These are phyloP conservation scores for Melocanna baccifera DNA, from an alignment of 176 grass and related monocot species.

Conservation along the genomic window DNA sequence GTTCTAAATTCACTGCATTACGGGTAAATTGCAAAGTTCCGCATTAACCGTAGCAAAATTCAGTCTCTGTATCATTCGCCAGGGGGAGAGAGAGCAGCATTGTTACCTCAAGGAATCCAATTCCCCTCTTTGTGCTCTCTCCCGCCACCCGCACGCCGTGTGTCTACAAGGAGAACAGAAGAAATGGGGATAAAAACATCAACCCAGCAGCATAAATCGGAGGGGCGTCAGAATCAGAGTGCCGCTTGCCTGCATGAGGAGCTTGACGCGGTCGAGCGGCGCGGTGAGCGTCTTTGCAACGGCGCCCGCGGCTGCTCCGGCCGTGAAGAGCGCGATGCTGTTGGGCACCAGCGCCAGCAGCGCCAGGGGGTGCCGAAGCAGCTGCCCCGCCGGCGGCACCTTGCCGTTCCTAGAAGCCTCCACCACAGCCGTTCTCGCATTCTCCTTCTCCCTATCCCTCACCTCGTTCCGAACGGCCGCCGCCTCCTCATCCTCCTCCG, in stretches of 20 bases:
- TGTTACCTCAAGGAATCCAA: conserved; percentile 73
- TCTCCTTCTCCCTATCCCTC: background rate
- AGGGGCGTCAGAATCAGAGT: too few species aligned
- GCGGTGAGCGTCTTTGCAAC: conserved; percentile 82
- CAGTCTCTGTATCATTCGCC: too few species aligned
- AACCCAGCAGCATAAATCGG: background rate
- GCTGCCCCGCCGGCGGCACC: conserved; percentile 52
- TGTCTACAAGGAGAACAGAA: conserved; percentile 38
- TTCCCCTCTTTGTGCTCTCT: conserved; percentile 49
- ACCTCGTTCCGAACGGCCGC: background rate
- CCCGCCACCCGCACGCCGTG: conserved; percentile 63
- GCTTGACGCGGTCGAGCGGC: conserved; percentile 92
- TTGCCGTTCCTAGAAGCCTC: background rate
- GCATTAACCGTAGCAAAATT: too few species aligned
- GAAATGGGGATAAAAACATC: background rate
- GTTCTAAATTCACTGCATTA: background rate
- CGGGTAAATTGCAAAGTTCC: too few species aligned
- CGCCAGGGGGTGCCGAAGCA: conserved; percentile 72
- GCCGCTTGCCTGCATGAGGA: conserved; percentile 77
- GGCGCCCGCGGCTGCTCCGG: conserved; percentile 70
- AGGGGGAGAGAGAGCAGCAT: background rate
- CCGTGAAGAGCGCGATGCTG: conserved; percentile 72
- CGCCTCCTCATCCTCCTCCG: background rate
- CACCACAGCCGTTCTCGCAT: background rate
- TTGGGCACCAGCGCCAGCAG: conserved; percentile 77